Conservation (phyloP, 2,329 filamentous ascomycete species). For the Aspergillus fumigatus region DNA sequence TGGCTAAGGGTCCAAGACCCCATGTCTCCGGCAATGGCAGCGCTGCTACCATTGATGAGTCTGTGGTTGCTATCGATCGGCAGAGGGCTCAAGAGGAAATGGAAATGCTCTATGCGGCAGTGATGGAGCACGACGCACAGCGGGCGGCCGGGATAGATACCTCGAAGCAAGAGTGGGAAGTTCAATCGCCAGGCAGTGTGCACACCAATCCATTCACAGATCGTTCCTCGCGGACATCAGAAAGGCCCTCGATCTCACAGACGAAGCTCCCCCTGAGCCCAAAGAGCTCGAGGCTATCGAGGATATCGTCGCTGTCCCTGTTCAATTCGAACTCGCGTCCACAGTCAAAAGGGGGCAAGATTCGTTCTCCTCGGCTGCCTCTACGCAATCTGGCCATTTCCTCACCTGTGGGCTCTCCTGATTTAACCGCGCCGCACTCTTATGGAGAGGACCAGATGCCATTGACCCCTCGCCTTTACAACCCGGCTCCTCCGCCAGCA, state of each 20-base stretch:
- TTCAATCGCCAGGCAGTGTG: conserved; percentile 21
- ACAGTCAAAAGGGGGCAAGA: conserved; percentile 37
- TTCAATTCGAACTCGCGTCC: conserved; percentile 39
- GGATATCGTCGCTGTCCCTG: conserved; percentile 37
- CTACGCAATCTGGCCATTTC: conserved; percentile 57
- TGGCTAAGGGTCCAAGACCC: conserved; percentile 29
- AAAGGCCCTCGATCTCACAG: conserved; percentile 14
- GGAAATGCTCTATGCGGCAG: conserved; percentile 84
- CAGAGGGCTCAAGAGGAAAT: conserved; percentile 75
- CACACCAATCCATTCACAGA: conserved; percentile 27
- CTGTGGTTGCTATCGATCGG: conserved; percentile 69
- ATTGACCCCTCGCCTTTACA: conserved; percentile 54
- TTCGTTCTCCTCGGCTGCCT: conserved; percentile 38
- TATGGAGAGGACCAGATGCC: conserved; percentile 51
- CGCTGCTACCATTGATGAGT: conserved; percentile 69
- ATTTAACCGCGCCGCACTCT: conserved; percentile 38
- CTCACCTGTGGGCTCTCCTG: conserved; percentile 47
- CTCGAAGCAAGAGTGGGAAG: conserved; percentile 13
- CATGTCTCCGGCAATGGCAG: conserved; percentile 52
- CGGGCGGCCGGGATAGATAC: conserved; percentile 30
- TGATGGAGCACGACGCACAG: conserved; percentile 77
- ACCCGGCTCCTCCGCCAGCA: conserved; percentile 52
- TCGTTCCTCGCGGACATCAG: conserved; percentile 23
- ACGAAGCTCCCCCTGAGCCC: conserved; percentile 25
- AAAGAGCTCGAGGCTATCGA: conserved; percentile 36